Percentiles rank a stretch among this genome's conserved stretches.
These are phyloP conservation scores for Epichloe aotearoae DNA, from an alignment of 2,329 filamentous ascomycete genomes.

Conservation along the genomic window DNA sequence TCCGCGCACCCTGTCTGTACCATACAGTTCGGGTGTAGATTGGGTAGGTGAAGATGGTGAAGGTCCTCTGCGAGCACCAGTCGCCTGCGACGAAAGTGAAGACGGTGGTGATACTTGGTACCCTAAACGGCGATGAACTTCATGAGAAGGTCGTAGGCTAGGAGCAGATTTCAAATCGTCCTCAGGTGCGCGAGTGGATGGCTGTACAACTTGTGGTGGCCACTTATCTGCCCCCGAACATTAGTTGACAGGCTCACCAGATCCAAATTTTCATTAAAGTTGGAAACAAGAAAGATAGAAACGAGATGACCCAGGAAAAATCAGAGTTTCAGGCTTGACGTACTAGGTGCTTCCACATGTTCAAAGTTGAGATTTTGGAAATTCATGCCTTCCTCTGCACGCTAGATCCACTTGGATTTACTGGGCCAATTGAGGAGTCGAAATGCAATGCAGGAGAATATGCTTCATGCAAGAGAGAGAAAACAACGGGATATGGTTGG, in stretches of 20 bases:
- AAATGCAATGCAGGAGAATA: conserved; percentile 18
- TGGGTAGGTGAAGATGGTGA: conserved; percentile 25
- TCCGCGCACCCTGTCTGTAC: conserved; percentile 25
- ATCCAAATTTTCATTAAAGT: not conserved
- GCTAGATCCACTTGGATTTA: conserved; percentile 19
- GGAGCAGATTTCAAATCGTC: not conserved
- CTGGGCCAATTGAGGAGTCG: conserved; percentile 21
- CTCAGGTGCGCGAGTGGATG: not conserved
- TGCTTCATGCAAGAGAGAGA: conserved; percentile 17
- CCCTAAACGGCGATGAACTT: not conserved
- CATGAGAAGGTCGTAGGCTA: not conserved
- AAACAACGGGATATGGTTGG: conserved; percentile 18
- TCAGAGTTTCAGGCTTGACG: conserved; percentile 10
- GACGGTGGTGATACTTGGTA: conserved; percentile 2
- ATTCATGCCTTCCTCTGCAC: conserved; percentile 21
- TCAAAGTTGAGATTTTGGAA: conserved; percentile 23
- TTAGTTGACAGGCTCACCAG: conserved; percentile 3
- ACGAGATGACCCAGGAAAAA: not conserved
- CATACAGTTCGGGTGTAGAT: conserved; percentile 30
- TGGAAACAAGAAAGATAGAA: not conserved
- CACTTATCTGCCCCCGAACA: conserved; percentile 5
- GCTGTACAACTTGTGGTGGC: not conserved
- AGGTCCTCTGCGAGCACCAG: conserved; percentile 12
- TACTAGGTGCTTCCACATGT: conserved; percentile 25
- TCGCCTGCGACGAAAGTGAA: conserved; percentile 23